Percentiles rank a stretch among this genome's conserved stretches.
These are phyloP conservation scores for Amanita fuliginea DNA, from an alignment of 768 basidiomycete species.

Conservation along the genomic window DNA sequence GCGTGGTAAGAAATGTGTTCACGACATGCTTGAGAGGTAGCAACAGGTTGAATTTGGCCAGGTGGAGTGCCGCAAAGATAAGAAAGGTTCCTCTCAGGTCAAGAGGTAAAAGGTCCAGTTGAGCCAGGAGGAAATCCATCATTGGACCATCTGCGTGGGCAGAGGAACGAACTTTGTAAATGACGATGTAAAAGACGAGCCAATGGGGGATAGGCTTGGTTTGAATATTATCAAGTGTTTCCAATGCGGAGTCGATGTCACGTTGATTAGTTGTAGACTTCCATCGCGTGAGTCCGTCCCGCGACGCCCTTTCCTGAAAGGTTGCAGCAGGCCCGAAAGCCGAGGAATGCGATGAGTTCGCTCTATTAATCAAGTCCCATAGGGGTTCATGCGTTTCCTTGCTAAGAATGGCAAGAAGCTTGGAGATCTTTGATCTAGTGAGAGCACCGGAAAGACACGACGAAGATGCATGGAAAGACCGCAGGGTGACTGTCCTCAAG, in stretches of 20 bases:
- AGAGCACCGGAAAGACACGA: constrained; percentile 7
- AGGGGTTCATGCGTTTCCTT: constrained; percentile 24
- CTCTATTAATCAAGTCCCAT: constrained; percentile 28
- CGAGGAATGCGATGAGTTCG: constrained; percentile 16
- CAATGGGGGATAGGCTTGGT: constrained; percentile 30
- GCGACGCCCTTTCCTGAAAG: constrained; percentile 21
- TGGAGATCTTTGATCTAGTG: constrained; percentile 16
- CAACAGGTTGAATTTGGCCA: constrained; percentile 39
- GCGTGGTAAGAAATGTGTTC: constrained; percentile 26
- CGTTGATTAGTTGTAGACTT: constrained; percentile 21
- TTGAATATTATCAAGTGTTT: not conserved
- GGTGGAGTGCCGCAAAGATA: constrained; percentile 33
- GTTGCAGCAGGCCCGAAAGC: constrained; percentile 16
- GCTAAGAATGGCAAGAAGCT: constrained; percentile 23
- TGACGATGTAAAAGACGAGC: constrained; percentile 41
- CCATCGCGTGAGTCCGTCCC: constrained; percentile 30
- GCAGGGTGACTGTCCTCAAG: constrained; percentile 6
- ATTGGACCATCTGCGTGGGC: constrained; percentile 32
- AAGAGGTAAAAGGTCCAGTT: constrained; percentile 22
- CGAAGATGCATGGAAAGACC: constrained; percentile 9
- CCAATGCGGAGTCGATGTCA: constrained; percentile 20
- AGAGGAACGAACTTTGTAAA: constrained; percentile 32
- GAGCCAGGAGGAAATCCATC: constrained; percentile 29
- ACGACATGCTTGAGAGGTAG: constrained; percentile 34
- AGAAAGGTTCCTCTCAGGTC: constrained; percentile 31